Conservation (phyloP, 306 rosid species). For the Dalbergia oliveri region DNA sequence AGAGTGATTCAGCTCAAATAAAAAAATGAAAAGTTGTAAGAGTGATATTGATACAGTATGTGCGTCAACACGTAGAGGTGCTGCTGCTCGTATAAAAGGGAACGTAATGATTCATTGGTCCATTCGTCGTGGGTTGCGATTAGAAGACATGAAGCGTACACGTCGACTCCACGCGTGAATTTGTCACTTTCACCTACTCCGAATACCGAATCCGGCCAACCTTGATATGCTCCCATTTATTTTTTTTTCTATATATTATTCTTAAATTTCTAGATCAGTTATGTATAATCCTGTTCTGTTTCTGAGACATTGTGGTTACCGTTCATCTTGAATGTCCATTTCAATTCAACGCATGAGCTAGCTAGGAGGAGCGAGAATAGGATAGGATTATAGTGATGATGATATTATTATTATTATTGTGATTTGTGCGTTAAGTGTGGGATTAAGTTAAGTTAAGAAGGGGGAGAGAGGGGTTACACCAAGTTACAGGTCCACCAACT, state of each 20-base stretch:
- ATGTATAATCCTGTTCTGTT: too few relatives aligned
- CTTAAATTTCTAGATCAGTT: too few relatives aligned
- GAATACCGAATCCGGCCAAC: constrained; percentile 50
- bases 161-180: constrained; percentile 54
- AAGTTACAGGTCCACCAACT: constrained; percentile 83
- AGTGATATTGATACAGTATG: neutral
- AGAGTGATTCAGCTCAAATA: too few relatives aligned
- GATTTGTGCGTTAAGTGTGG: constrained; percentile 62
- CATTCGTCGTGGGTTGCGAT: constrained; percentile 33
- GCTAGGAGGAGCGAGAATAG: too few relatives aligned
- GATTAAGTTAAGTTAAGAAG: constrained; percentile 49
- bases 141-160: constrained; percentile 44
- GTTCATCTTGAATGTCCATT: too few relatives aligned
- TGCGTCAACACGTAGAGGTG: neutral
- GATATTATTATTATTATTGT: neutral
- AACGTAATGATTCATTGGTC: neutral
- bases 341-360: constrained; percentile 11
- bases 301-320: too few relatives aligned
- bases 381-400: neutral
- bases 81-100: neutral
- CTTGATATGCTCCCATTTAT: neutral
- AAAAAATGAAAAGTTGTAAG: too few relatives aligned
- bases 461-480: constrained; percentile 43
- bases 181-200: constrained; percentile 62
- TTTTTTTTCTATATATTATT: neutral